Evolutionary conservation across 2,329 filamentous ascomycete genomes (phyloP).

Genomic region (Penicillium sp.): DNA sequence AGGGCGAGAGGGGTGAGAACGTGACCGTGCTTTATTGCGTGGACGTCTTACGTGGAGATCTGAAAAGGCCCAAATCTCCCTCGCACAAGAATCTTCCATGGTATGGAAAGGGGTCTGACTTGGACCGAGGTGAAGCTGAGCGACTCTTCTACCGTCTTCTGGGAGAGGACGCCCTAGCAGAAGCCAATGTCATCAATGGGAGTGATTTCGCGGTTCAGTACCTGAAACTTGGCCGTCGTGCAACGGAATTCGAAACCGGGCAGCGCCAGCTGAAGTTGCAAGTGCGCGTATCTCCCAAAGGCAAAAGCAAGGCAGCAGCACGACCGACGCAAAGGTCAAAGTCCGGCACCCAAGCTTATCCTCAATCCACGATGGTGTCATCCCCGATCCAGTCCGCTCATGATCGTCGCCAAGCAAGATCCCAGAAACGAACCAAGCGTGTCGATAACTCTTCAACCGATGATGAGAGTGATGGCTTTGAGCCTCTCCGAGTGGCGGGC

Average conservation of each 20-base stretch:
- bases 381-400: slow-evolving; percentile 59
- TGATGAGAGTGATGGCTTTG: slow-evolving; percentile 48
- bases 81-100: slow-evolving; percentile 57
- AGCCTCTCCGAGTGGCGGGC: slow-evolving; percentile 41
- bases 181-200: slow-evolving; percentile 67
- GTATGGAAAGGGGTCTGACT: slow-evolving; percentile 67
- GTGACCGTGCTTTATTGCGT: slow-evolving; percentile 78
- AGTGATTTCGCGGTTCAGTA: slow-evolving; percentile 74
- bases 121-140: slow-evolving; percentile 76
- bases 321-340: slow-evolving; percentile 33
- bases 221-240: slow-evolving; percentile 46
- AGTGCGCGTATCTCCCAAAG: slow-evolving; percentile 52
- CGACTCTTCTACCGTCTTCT: slow-evolving; percentile 79
- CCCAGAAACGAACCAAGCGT: slow-evolving; percentile 23
- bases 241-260: slow-evolving; percentile 49
- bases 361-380: slow-evolving; percentile 67
- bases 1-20: slow-evolving; percentile 40
- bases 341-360: slow-evolving; percentile 48
- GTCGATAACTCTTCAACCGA: slow-evolving; percentile 34
- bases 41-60: slow-evolving; percentile 77
- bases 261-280: slow-evolving; percentile 53
- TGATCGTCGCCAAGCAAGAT: slow-evolving; percentile 35
- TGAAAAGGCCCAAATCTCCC: slow-evolving; percentile 57
- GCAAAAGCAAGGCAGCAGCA: slow-evolving; percentile 36
- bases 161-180: slow-evolving; percentile 70